phyloP scores from a whole-genome alignment of 129 eudicot species.

The Chrysanthemum seticuspe region DNA sequence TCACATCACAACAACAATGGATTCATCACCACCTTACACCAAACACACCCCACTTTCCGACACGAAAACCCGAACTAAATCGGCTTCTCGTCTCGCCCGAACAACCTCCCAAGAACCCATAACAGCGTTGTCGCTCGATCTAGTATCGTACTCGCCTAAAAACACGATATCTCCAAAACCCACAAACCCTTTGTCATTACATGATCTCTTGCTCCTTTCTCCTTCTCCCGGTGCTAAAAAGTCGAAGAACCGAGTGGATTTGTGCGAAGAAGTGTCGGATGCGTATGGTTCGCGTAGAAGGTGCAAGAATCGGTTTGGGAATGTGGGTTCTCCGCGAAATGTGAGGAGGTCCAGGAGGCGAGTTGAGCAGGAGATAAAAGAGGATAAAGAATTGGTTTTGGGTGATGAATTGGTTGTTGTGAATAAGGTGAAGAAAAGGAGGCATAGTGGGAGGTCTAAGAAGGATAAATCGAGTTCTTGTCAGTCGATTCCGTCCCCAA shows the following conservation, averaged over 20 bases:
- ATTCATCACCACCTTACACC: slow-evolving; percentile 41
- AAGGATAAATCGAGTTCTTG: slow-evolving; percentile 48
- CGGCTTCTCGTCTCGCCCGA: slow-evolving; percentile 68
- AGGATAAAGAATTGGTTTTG: slow-evolving; percentile 48
- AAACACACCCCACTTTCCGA: slow-evolving; percentile 29
- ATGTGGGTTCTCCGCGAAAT: slow-evolving; percentile 59
- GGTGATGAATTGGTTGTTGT: slow-evolving; percentile 51
- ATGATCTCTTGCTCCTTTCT: slow-evolving; percentile 68
- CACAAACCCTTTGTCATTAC: slow-evolving; percentile 44
- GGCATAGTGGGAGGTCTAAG: slow-evolving; percentile 60
- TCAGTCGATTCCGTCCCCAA: slow-evolving; percentile 47
- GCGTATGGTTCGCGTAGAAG: slow-evolving; percentile 44
- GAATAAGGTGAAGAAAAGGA: slow-evolving; percentile 63
- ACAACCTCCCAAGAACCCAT: slow-evolving; percentile 38
- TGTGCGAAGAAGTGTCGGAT: slow-evolving; percentile 45
- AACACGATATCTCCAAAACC: slow-evolving; percentile 46
- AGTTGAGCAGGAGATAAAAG: slow-evolving; percentile 54
- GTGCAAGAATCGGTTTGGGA: slow-evolving; percentile 42
- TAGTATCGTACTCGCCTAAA: slow-evolving; percentile 58
- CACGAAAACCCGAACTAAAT: slow-evolving; percentile 48
- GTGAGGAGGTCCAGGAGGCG: slow-evolving; percentile 62
- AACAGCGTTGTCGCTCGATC: slow-evolving; percentile 55
- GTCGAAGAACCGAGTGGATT: slow-evolving; percentile 54
- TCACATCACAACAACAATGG: slow-evolving; percentile 42
- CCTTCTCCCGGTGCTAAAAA: slow-evolving; percentile 60